Evolutionary conservation across 2,329 filamentous ascomycete species (phyloP), one percentile per base, ranked within the genome.

Genomic region (Apiospora arundinis): DNA sequence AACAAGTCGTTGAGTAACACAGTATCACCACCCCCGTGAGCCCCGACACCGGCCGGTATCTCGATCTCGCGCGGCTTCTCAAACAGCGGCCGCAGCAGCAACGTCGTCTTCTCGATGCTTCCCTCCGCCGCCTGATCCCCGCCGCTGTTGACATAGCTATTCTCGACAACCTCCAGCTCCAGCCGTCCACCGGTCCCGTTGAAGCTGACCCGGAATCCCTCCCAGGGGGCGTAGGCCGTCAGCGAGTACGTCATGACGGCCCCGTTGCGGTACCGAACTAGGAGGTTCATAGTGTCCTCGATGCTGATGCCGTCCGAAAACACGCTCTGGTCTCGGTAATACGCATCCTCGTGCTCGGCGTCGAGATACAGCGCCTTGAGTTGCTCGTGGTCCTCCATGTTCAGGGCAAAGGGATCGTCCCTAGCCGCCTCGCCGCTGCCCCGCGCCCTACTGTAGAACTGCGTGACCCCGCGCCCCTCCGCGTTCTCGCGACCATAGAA

Each of bases 401-500:
- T 85, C 70, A 91, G 79, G 0, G 89, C 88, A 76, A 91, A 91
- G 0, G 89, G 89, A 70, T 91, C 89, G 0, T 78, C 74, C 72
- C 82, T 83, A 0, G 89, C 88, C 0, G 77, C 84, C 40, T 86
- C 82, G 71, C 85, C 89, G 0, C 85, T 89, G 0, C 86, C 87
- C 68, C 83, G 82, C 0, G 86, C 83, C 0, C 89, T 83, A 4
- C 81, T 77, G 75, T 90, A 87, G 73, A 90, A 89, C 12, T 81
- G 76, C 0, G 82, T 85, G 9, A 84, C 82, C 0, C 89, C 89
- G 0, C 88, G 82, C 45, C 77, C 73, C 80, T 91, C 88, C 0
- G 89, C 89, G 73, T 91, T 91, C 73, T 91, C 88, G 23, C 85
- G 82, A 5, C 89, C 89, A 76, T 91, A 91, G 77, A 91, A 91